Evolutionary conservation across 345 rosid genomes (phyloP), one percentile per base, ranked within the genome.

Genomic region (Gossypium longicalyx): DNA sequence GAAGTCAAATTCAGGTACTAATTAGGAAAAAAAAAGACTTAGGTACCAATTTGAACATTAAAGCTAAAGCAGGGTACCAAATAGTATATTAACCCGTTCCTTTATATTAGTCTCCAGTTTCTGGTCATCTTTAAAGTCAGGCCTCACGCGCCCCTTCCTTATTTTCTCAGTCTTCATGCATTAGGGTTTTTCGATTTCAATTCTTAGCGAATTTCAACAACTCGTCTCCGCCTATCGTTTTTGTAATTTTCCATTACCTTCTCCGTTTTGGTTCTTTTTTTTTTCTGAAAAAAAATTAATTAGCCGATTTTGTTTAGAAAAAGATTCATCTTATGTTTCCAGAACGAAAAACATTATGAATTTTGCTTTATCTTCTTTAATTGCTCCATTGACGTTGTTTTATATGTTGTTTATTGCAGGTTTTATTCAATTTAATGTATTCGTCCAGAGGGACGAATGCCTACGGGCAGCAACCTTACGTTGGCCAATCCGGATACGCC

Each of bases 401-500:
- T 27, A 0, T 44, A 2, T 20, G n/a, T 23, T 67, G 22, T 61
- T 67, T 25, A 47, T 45, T 72, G 69, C 72, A 74, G 82, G 53
- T 59, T 63, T 74, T 38, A 12, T 65, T 63, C 51, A 16, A 12
- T 67, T 72, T 73, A 67, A 63, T 12, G 99, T 91, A 89, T 80
- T 81, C 89, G 7, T 84, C 96, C 17, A 88, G 99, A 88, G 98
- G 93, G 38, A 76, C 80, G 41, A 81, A 79, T 84, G 90, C 94
- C 8, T 91, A 86, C 65, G 97, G 97, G 34, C 97, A 93, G 74
- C 91, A 86, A 58, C 49, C 89, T 1, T 93, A 90, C 62, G 84
- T 87, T 65, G 85, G 86, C 5, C 97, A 91, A 78, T 92, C 97
- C 44, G 92, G 89, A n/a, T 95, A 91, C 74, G 84, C 77, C 44